Conservation (phyloP, 2,329 filamentous ascomycete species). For the Pseudocercospora musae region DNA sequence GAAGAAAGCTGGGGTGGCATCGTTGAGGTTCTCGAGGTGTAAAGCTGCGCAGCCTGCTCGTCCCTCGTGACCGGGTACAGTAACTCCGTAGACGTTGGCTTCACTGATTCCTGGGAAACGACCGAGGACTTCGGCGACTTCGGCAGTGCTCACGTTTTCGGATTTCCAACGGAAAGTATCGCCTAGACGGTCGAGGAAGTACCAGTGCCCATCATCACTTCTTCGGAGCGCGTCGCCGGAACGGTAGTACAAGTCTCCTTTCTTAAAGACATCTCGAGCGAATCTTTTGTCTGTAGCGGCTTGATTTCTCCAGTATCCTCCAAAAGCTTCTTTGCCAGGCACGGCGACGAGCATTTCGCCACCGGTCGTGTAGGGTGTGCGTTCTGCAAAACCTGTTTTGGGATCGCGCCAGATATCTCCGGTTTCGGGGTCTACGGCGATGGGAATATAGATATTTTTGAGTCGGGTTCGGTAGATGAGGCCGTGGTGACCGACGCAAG, state of each 20-base stretch:
- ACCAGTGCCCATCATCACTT: conserved; percentile 43
- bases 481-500: conserved; percentile 69
- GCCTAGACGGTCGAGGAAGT: conserved; percentile 46
- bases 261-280: conserved; percentile 43
- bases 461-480: conserved; percentile 53
- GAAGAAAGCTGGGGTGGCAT: conserved; percentile 42
- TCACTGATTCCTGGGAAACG: conserved; percentile 41
- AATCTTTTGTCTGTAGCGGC: conserved; percentile 61
- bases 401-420: conserved; percentile 64
- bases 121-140: conserved; percentile 44
- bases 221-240: conserved; percentile 46
- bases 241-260: conserved; percentile 46
- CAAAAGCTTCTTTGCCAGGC: conserved; percentile 56
- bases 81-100: conserved; percentile 48
- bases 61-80: conserved; percentile 46
- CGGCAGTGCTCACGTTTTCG: conserved; percentile 48
- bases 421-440: conserved; percentile 65
- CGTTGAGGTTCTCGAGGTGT: conserved; percentile 53
- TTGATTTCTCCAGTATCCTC: conserved; percentile 66
- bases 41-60: conserved; percentile 57
- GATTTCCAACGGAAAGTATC: conserved; percentile 50
- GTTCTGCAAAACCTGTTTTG: conserved; percentile 63
- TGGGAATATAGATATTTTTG: conserved; percentile 60
- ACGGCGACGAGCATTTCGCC: conserved; percentile 69
- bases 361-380: conserved; percentile 62